Base-by-base conservation (phyloP, 352 stramenopile genomes). In the Phytophthora colocasiae region DNA sequence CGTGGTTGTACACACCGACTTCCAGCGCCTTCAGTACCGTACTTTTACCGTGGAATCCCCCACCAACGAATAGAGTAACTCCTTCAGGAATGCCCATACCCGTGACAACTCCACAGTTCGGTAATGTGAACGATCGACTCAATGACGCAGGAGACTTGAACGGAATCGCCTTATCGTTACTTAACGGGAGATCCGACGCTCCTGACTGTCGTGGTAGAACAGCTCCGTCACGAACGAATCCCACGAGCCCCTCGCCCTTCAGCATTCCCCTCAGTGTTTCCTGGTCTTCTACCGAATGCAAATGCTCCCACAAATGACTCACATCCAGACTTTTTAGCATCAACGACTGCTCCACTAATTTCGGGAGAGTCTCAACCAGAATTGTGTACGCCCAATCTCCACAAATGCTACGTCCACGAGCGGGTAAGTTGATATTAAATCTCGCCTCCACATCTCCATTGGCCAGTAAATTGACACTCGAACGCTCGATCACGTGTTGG, bases 31-130 rank as follows among this genome's bases (percentile, higher is more conserved):
- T 89, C 1, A 99, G 80, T 7, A 99, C 78, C 2, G 97, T 99
- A 50, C 91, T 98, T 77, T 99, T 99, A 47, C 97, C 97, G 71
- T 99, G 97, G 79, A 99, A 99, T 10, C 97, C 97, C 45, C 97
- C 97, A 17, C 97, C 97, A 17, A 98, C 97, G 68, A 99, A 97
- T 12, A 99, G 80, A 9, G 95, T 98, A 6, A 99, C 93, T 12
- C 97, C 97, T 7, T 85, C 80, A 6, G 88, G 91, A 45, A 99
- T 95, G 1, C 94, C 97, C 92, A 99, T 98, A 9, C 97, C 97
- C 3, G 71, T 91, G 40, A 99, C 77, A 14, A 61, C 44, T 19
- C 87, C 87, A 41, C 45, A 67, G 68, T 98, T 96, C 1, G 93
- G 94, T 49, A 99, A 73, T 34, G 74, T 88, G 67, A 99, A 98